phyloP scores from a whole-genome alignment of 495 filamentous ascomycete species.

The Pseudevernia furfuracea region DNA sequence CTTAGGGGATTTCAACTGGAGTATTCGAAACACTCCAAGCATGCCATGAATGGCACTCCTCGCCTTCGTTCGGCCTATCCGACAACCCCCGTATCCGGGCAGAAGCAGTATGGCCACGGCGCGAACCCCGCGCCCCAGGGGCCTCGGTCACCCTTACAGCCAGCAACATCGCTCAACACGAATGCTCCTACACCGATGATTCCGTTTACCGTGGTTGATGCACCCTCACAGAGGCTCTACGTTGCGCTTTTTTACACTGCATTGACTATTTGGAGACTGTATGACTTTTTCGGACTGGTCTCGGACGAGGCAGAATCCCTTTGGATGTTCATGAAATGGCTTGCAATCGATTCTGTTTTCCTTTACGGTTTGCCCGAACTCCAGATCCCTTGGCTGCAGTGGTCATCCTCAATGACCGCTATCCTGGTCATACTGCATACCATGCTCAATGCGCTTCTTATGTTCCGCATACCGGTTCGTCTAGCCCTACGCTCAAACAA shows the following conservation, averaged over 20 bases:
- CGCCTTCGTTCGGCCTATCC: constrained; percentile 65
- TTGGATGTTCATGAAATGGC: constrained; percentile 89
- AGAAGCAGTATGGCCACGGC: constrained; percentile 31
- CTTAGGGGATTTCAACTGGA: neutral
- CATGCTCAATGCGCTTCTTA: constrained; percentile 68
- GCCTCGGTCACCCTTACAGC: constrained; percentile 25
- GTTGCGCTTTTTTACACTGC: constrained; percentile 65
- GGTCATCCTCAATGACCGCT: constrained; percentile 63
- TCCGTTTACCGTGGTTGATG: constrained; percentile 67
- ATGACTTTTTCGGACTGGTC: constrained; percentile 67
- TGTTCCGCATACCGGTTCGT: constrained; percentile 81
- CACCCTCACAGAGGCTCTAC: constrained; percentile 81
- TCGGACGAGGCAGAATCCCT: constrained; percentile 74
- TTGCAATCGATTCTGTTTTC: constrained; percentile 70
- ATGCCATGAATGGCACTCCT: constrained; percentile 70
- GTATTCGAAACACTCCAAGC: constrained; percentile 26
- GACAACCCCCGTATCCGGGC: constrained; percentile 49
- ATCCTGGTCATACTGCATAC: constrained; percentile 60
- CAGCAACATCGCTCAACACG: neutral
- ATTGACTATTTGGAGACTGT: constrained; percentile 71
- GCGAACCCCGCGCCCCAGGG: constrained; percentile 29
- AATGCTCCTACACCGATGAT: constrained; percentile 54
- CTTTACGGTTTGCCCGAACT: constrained; percentile 76
- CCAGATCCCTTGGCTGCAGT: constrained; percentile 92
- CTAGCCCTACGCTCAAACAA: constrained; percentile 16